Evolutionary conservation across 768 basidiomycete genomes (phyloP).

Genomic region (Tricholoma bakamatsutake): DNA sequence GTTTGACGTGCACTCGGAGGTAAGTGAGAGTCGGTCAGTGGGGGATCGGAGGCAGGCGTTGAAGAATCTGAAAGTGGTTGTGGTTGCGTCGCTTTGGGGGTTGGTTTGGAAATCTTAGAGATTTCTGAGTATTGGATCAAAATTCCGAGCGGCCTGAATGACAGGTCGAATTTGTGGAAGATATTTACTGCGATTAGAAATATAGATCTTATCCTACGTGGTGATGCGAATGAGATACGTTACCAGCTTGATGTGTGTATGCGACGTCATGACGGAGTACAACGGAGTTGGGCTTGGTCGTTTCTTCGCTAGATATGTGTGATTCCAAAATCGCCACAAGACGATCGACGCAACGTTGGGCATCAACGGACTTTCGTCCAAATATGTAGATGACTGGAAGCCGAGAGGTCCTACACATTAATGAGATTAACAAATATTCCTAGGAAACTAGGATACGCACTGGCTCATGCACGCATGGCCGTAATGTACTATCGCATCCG

Average conservation of each 20-base stretch:
- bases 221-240: conserved; percentile 1
- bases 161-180: conserved; percentile 19
- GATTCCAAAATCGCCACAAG: conserved; percentile 30
- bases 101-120: conserved; percentile 18
- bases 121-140: conserved; percentile 33
- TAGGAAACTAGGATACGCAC: conserved; percentile 39
- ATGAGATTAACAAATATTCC: background rate
- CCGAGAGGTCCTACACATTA: conserved; percentile 61
- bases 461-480: conserved; percentile 94
- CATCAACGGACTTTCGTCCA: conserved; percentile 64
- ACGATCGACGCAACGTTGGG: conserved; percentile 40
- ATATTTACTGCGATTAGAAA: conserved; percentile 26
- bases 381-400: conserved; percentile 90
- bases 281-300: conserved; percentile 26
- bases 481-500: conserved; percentile 90
- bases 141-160: conserved; percentile 18
- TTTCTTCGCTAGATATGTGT: conserved; percentile 1
- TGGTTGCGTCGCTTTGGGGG: background rate
- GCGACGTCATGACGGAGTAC: conserved; percentile 73
- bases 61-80: background rate
- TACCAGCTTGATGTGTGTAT: conserved; percentile 66
- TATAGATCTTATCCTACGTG: conserved; percentile 4
- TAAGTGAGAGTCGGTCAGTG: conserved; percentile 5
- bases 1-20: conserved; percentile 13
- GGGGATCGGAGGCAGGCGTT: background rate